Conservation (phyloP, 2,329 filamentous ascomycete species). For the Ophiostoma quercus region DNA sequence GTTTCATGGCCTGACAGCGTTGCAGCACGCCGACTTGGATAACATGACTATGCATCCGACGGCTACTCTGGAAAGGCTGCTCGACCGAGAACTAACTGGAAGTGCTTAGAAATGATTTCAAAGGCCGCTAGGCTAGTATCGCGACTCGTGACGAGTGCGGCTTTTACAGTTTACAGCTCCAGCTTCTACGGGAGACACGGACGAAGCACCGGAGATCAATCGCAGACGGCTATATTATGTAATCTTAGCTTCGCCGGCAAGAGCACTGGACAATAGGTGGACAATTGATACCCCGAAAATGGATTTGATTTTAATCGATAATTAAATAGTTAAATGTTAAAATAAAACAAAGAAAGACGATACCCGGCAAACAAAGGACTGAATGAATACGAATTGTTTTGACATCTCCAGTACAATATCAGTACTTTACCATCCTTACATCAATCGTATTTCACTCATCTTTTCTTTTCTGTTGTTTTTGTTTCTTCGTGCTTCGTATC, state of each 20-base stretch:
- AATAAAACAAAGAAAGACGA: neutral
- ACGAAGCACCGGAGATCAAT: neutral
- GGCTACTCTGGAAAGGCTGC: neutral
- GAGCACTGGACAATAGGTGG: neutral
- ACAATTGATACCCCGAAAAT: neutral
- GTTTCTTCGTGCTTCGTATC: neutral
- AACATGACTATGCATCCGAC: neutral
- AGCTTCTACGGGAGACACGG: neutral
- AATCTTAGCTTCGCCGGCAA: neutral
- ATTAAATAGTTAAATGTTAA: neutral
- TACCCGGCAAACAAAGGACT: neutral
- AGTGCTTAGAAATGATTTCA: neutral
- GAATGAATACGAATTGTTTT: neutral
- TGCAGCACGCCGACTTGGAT: neutral
- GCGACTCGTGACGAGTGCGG: slow-evolving; percentile 6
- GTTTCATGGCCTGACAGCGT: slow-evolving; percentile 9
- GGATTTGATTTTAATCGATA: neutral
- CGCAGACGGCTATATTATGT: neutral
- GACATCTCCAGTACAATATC: neutral
- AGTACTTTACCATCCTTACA: neutral
- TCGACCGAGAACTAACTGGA: neutral
- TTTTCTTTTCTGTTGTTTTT: neutral
- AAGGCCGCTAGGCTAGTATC: neutral
- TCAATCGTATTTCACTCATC: neutral
- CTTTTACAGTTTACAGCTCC: neutral